Percentiles rank a stretch among this genome's conserved stretches.
Conservation (phyloP, 441 rosid genomes). For the Erodium moschatum region DNA sequence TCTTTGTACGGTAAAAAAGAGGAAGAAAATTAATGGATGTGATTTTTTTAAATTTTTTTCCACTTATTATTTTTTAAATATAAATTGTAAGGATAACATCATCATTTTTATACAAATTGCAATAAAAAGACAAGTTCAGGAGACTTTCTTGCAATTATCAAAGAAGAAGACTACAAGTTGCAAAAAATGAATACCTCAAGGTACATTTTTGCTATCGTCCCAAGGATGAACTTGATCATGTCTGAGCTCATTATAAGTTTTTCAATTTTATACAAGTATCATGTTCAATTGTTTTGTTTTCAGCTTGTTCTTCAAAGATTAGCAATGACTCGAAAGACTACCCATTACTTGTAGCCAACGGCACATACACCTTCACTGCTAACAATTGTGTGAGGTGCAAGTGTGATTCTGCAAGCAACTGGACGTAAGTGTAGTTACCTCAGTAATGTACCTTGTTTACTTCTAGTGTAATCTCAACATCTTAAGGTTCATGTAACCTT, state of each 20-base stretch:
- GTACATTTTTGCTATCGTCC: neutral
- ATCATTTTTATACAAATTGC: too few relatives aligned
- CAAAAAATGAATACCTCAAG: too few relatives aligned
- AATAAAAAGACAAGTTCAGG: too few relatives aligned
- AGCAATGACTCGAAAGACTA: slow-evolving; percentile 41
- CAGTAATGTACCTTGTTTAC: neutral
- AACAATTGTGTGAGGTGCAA: slow-evolving; percentile 54
- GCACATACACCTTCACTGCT: slow-evolving; percentile 54
- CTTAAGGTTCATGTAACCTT: neutral
- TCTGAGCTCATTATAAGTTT: neutral
- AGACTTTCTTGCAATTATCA: too few relatives aligned
- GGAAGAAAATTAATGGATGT: too few relatives aligned
- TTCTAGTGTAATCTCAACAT: neutral
- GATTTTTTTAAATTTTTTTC: too few relatives aligned
- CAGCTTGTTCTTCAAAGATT: slow-evolving; percentile 71
- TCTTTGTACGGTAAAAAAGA: too few relatives aligned
- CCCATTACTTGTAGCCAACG: slow-evolving; percentile 40
- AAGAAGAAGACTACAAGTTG: too few relatives aligned
- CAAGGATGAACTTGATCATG: neutral
- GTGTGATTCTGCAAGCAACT: slow-evolving; percentile 43
- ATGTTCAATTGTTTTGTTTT: slow-evolving; percentile 8
- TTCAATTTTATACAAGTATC: too few relatives aligned
- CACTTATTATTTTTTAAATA: too few relatives aligned
- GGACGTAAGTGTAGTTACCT: slow-evolving; percentile 42
- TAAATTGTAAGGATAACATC: too few relatives aligned